Conservation (phyloP, 176 grass and related monocot genomes). For the Zea luxurians region DNA sequence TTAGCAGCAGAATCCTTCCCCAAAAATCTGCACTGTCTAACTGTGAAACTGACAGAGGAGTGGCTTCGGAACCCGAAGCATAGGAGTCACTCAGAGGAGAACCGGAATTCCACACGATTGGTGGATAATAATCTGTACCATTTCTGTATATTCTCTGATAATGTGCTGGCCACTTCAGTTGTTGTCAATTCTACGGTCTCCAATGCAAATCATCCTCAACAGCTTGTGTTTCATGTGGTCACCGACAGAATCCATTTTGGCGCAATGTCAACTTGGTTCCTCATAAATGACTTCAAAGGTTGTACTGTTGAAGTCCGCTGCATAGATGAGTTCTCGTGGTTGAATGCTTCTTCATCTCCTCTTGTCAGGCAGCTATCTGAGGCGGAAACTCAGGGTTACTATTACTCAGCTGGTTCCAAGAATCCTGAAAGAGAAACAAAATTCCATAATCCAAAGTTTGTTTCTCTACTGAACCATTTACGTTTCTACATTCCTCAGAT, state of each 20-base stretch:
- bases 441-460: slow-evolving; percentile 67
- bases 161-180: slow-evolving; percentile 84
- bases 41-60: slow-evolving; percentile 75
- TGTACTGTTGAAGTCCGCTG: slow-evolving; percentile 82
- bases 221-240: slow-evolving; percentile 98
- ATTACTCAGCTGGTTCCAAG: slow-evolving; percentile 49
- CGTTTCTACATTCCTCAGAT: slow-evolving; percentile 97
- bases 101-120: slow-evolving; percentile 80
- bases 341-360: slow-evolving; percentile 74
- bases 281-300: slow-evolving; percentile 88
- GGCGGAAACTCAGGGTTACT: slow-evolving; percentile 57
- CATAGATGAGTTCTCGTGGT: slow-evolving; percentile 91
- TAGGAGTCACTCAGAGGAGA: slow-evolving; percentile 64
- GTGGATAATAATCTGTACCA: slow-evolving; percentile 98
- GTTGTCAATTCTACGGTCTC: slow-evolving; percentile 94
- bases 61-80: slow-evolving; percentile 67
- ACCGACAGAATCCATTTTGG: slow-evolving; percentile 73
- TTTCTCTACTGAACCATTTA: slow-evolving; percentile 81
- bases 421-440: slow-evolving; percentile 64
- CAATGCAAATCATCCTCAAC: slow-evolving; percentile 97
- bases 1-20: slow-evolving; percentile 78
- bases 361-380: slow-evolving; percentile 62
- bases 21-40: slow-evolving; percentile 80
- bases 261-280: slow-evolving; percentile 93
- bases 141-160: slow-evolving; percentile 97